Percentiles rank a stretch among this genome's conserved stretches.
Conservation (phyloP, 129 eudicot species). For the Helianthus annuus region DNA sequence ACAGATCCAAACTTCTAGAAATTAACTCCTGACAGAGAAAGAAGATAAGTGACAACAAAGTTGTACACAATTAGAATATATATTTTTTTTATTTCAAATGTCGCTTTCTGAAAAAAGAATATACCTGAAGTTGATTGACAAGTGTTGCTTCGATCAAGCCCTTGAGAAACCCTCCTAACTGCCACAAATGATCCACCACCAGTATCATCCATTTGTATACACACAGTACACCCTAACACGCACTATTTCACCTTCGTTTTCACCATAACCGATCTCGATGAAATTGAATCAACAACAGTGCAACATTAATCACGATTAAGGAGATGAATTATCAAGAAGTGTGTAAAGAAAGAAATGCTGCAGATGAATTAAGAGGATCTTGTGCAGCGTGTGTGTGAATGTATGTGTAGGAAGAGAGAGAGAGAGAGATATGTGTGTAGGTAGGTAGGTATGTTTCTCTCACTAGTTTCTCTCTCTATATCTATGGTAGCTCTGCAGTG, state of each 20-base stretch:
- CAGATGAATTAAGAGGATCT: neutral
- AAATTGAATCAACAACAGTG: neutral
- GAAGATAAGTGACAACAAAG: constrained; percentile 10
- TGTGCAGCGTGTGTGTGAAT: constrained; percentile 19
- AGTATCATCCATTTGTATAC: constrained; percentile 72
- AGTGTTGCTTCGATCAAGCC: constrained; percentile 65
- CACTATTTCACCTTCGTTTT: constrained; percentile 26
- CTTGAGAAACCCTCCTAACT: constrained; percentile 84
- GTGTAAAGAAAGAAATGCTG: constrained; percentile 14
- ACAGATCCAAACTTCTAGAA: constrained; percentile 60
- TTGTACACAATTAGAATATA: constrained; percentile 16
- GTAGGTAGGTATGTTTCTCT: constrained; percentile 30
- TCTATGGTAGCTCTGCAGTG: constrained; percentile 7
- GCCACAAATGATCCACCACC: constrained; percentile 98
- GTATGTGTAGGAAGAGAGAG: neutral
- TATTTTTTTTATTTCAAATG: neutral
- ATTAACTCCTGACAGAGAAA: constrained; percentile 32
- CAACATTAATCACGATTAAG: neutral
- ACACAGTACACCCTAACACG: neutral
- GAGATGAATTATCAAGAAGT: constrained; percentile 17
- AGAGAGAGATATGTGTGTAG: constrained; percentile 1
- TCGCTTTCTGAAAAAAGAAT: constrained; percentile 7
- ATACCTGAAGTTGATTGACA: constrained; percentile 85
- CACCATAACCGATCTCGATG: constrained; percentile 13
- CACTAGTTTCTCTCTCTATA: constrained; percentile 31